Base-by-base conservation (phyloP, 805 yeast genomes). In the Henningerozyma blattae region DNA sequence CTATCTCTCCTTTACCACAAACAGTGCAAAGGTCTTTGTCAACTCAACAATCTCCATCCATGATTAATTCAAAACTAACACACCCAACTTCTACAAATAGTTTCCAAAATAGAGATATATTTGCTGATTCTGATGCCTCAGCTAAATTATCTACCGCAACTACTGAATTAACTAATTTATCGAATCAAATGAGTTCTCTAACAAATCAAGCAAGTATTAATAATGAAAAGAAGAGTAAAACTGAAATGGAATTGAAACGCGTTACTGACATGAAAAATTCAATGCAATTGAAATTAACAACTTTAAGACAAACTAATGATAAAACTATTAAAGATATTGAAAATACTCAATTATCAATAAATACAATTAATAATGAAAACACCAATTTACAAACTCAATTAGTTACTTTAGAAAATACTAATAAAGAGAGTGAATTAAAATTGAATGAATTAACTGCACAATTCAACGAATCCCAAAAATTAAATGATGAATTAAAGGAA, bases 141-240 rank as follows among this genome's bases (percentile, higher is more conserved):
- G 74, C 76, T 19, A 75, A 77, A 48, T 61, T 85, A 32, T 75
- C 94, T 1, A 71, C 72, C 39, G 89, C 94, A 4, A 75, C 91
- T 5, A 71, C 86, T 5, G 95, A 84, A 46, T 70, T 85, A 54
- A 95, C 94, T 13, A 84, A 87, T 45, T 65, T 82, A 28, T 80
- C 94, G 0, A 83, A 78, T 46, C 95, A 87, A 60, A 77, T 84
- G 42, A 75, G 75, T 42, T 80, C 94, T 0, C 62, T 89, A 42
- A 70, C 86, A 1, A 59, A 68, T 16, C 95, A 86, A 56, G 82
- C 93, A 2, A 64, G 81, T 1, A 68, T 67, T 13, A 66, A 81
- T 20, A 77, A 77, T 39, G 79, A 72, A 16, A 81, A 81, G 57
- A 77, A 84, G 41, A 62, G 70, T 15, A 70, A 75, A 40, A 85